Evolutionary conservation across 257 asterid species (phyloP), one percentile per base, ranked within the genome.

Genomic region (Cruciata laevipes): DNA sequence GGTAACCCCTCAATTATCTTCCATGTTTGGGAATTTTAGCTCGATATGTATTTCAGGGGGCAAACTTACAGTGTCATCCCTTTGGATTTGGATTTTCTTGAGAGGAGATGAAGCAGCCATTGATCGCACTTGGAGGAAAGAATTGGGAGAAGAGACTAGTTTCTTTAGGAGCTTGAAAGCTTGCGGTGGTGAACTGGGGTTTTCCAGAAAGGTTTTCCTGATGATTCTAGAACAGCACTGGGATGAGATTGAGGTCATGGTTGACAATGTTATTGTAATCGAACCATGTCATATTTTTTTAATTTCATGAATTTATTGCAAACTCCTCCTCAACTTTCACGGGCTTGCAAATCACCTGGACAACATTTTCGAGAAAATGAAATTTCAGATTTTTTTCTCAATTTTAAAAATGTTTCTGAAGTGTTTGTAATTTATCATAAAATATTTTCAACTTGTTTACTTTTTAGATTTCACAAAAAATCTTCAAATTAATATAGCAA

Each of bases 81-180:
- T 85, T 74, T 85, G 96, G 82, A 93, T 88, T 87, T 83, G 89
- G 38, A 93, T 80, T 71, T 86, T 93, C 78, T 79, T 86, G 89
- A 93, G 86, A 44, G 91, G 85, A n/a, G 94, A 77, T 35, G 90
- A 67, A 31, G 82, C 40, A 20, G 97, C 95, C 99, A 93, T 93
- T 10, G 95, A 80, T 38, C 91, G 87, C 75, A 85, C 75, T 65
- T 71, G 87, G 70, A 63, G 75, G 24, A 69, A 63, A 62, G 72
- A 67, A 68, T 14, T 38, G 38, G 78, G 65, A 78, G 67, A 38
- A 66, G 68, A 5, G 42, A 47, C 55, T 14, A 63, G 70, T 17
- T 80, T 56, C 21, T 71, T 72, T 10, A 61, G 53, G 61, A 80
- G 68, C 42, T 23, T 20, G 72, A 66, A 67, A 21, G 68, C 25